phyloP scores from a whole-genome alignment of 1,284 basidiomycete species.

The Gastroboletus turbinatus region DNA sequence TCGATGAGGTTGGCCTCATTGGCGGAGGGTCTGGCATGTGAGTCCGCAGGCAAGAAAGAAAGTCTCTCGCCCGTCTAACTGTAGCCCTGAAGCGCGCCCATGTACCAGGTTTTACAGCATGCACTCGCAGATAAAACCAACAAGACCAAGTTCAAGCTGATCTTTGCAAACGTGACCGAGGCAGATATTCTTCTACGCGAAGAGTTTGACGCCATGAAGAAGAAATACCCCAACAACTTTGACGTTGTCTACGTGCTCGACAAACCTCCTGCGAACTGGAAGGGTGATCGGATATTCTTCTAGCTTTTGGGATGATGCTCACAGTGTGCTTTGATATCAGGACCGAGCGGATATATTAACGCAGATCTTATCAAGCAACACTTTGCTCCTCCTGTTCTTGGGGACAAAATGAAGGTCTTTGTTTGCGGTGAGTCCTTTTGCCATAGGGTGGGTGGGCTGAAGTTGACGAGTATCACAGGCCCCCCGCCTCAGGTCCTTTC shows the following conservation, averaged over 20 bases:
- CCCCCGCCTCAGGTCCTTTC: conserved; percentile 85
- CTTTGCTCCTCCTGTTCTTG: conserved; percentile 65
- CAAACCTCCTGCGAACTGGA: conserved; percentile 73
- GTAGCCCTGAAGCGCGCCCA: conserved; percentile 53
- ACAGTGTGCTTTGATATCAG: conserved; percentile 32
- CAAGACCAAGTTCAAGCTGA: conserved; percentile 92
- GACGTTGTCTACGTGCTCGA: conserved; percentile 88
- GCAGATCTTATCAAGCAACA: conserved; percentile 72
- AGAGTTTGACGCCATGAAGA: conserved; percentile 76
- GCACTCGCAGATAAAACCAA: conserved; percentile 73
- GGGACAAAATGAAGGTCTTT: conserved; percentile 86
- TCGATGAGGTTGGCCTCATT: conserved; percentile 85
- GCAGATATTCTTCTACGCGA: conserved; percentile 87
- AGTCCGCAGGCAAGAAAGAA: conserved; percentile 25
- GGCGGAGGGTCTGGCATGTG: conserved; percentile 89
- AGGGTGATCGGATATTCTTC: conserved; percentile 41
- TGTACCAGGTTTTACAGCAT: conserved; percentile 76
- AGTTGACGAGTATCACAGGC: conserved; percentile 40
- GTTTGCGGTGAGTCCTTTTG: conserved; percentile 66
- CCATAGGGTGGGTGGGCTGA: not conserved
- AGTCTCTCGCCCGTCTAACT: conserved; percentile 16
- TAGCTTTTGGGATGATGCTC: conserved; percentile 9
- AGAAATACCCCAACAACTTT: conserved; percentile 69
- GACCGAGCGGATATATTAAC: conserved; percentile 71
- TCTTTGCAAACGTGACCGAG: conserved; percentile 92